Evolutionary conservation across 2,329 filamentous ascomycete genomes (phyloP).

Genomic region (Stagonosporopsis rhizophila): DNA sequence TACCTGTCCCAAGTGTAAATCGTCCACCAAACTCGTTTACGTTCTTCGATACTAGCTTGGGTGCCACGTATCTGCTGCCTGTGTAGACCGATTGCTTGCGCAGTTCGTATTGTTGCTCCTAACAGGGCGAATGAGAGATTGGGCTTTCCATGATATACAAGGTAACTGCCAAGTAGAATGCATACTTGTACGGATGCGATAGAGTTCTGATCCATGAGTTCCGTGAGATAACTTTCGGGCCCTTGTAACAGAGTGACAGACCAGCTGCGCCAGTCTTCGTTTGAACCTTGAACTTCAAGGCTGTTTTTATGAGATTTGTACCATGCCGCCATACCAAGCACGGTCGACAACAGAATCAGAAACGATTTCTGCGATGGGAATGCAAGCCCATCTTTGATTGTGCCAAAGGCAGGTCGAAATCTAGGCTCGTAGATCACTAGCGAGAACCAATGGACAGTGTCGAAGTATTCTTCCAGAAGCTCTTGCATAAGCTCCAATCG

Average conservation of each 20-base stretch:
- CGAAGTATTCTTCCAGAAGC: slow-evolving; percentile 52
- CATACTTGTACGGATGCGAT: slow-evolving; percentile 50
- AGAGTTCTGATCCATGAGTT: slow-evolving; percentile 52
- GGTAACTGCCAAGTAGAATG: slow-evolving; percentile 51
- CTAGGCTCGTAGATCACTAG: slow-evolving; percentile 53
- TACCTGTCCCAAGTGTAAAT: slow-evolving; percentile 52
- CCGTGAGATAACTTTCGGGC: slow-evolving; percentile 47
- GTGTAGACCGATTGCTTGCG: slow-evolving; percentile 48
- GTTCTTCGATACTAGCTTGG: slow-evolving; percentile 40
- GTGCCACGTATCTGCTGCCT: slow-evolving; percentile 35
- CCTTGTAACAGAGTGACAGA: slow-evolving; percentile 30
- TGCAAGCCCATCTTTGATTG: slow-evolving; percentile 46
- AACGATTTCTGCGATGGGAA: slow-evolving; percentile 47
- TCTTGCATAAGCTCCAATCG: slow-evolving; percentile 34
- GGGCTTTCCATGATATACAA: slow-evolving; percentile 54
- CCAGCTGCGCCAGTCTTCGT: slow-evolving; percentile 25
- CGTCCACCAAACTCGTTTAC: slow-evolving; percentile 53
- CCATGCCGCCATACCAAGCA: slow-evolving; percentile 51
- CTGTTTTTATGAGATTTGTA: slow-evolving; percentile 43
- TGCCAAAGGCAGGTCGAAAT: slow-evolving; percentile 46
- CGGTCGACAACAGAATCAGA: slow-evolving; percentile 46
- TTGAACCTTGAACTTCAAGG: slow-evolving; percentile 6
- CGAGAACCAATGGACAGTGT: slow-evolving; percentile 56
- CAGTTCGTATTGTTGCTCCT: slow-evolving; percentile 49
- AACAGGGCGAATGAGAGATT: slow-evolving; percentile 50